These are phyloP conservation scores for Thymus quinquecostatus DNA, from an alignment of 257 asterid species.

Conservation along the genomic window DNA sequence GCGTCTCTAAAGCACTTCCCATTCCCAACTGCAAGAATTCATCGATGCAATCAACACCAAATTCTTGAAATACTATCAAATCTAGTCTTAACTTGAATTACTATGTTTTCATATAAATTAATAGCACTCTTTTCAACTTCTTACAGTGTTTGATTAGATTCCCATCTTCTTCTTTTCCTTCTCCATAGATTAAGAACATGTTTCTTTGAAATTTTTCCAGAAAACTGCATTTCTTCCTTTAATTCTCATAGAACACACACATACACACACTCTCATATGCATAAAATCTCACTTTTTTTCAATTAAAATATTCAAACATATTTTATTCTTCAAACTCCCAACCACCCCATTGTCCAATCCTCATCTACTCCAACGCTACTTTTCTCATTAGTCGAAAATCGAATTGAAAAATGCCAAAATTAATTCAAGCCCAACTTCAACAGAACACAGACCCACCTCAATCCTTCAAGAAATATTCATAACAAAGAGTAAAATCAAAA, in stretches of 20 bases:
- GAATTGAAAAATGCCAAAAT: neutral
- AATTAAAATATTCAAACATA: neutral
- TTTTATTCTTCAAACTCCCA: neutral
- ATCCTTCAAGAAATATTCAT: neutral
- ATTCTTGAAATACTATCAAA: neutral
- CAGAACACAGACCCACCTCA: neutral
- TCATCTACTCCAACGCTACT: neutral
- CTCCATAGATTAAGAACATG: no score
- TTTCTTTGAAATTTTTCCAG: no score
- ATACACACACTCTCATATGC: no score
- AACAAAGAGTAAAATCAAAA: neutral
- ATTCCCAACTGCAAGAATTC: conserved; percentile 64
- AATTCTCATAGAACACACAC: no score
- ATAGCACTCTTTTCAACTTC: neutral
- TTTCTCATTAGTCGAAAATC: neutral
- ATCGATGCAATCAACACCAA: conserved; percentile 2
- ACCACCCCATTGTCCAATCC: neutral
- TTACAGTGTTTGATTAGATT: neutral
- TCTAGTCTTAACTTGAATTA: no score
- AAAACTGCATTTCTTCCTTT: no score
- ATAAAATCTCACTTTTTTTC: neutral
- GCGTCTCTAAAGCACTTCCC: conserved; percentile 88
- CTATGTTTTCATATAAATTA: neutral
- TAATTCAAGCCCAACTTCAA: neutral
- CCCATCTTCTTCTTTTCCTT: no score